phyloP scores from a whole-genome alignment of 148 eudicot genomes.

The Fallopia convolvulus region DNA sequence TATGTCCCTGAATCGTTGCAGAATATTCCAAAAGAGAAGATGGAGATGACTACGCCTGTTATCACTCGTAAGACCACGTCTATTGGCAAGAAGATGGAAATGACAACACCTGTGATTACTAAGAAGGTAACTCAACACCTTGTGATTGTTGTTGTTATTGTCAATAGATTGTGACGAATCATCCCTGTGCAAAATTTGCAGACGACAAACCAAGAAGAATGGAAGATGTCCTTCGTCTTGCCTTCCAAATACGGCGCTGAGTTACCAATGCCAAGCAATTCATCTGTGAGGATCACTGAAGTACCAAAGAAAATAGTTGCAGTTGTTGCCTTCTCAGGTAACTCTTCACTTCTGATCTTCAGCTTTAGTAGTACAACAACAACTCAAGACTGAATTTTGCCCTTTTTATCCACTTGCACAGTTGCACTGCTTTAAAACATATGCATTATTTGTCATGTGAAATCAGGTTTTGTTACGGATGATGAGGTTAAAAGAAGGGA shows the following conservation, averaged over 20 bases:
- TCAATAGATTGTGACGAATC: not conserved
- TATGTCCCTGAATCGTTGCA: constrained; percentile 20
- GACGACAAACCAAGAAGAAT: constrained; percentile 49
- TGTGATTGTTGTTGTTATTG: not conserved
- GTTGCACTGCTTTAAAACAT: too few relatives aligned
- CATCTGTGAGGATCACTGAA: constrained; percentile 76
- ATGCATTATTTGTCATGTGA: not conserved
- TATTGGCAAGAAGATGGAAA: constrained; percentile 78
- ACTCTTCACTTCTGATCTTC: not conserved
- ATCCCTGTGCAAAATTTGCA: constrained; percentile 9
- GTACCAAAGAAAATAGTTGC: constrained; percentile 70
- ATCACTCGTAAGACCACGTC: constrained; percentile 50
- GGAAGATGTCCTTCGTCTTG: constrained; percentile 97
- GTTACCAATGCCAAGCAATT: constrained; percentile 79
- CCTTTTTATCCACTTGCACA: not conserved
- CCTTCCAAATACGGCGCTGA: constrained; percentile 85
- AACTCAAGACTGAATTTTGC: not conserved
- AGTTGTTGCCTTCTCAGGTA: constrained; percentile 90
- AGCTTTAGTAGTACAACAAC: not conserved
- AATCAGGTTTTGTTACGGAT: constrained; percentile 78
- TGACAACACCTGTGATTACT: constrained; percentile 93
- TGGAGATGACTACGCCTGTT: constrained; percentile 99
- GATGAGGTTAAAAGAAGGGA: constrained; percentile 68
- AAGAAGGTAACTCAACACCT: constrained; percentile 31
- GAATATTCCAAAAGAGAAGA: constrained; percentile 63